Conservation (phyloP, 805 yeast genomes). For the Lachancea nothofagi region DNA sequence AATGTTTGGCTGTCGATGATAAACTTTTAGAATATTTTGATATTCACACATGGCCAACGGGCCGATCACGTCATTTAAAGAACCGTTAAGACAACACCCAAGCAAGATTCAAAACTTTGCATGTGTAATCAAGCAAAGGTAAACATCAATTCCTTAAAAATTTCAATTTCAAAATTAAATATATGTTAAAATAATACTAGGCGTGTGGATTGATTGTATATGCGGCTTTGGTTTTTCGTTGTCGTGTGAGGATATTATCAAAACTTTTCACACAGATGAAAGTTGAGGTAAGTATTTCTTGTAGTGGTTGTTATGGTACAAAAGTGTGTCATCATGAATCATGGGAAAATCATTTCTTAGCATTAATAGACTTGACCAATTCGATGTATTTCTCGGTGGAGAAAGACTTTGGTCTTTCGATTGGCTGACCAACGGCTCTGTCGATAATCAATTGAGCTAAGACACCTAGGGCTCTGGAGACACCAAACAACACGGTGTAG, state of each 20-base stretch:
- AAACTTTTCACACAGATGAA: not conserved
- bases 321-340: constrained; percentile 2
- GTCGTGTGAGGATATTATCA: not conserved
- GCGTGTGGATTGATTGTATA: no score
- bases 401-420: constrained; percentile 90
- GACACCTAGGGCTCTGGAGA: constrained; percentile 81
- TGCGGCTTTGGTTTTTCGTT: no score
- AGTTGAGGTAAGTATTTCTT: not conserved
- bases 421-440: constrained; percentile 75
- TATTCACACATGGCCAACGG: no score
- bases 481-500: constrained; percentile 85
- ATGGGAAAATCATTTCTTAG: constrained; percentile 12
- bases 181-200: no score
- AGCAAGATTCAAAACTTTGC: no score
- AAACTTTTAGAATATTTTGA: no score
- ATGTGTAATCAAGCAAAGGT: no score
- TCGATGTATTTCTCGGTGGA: constrained; percentile 88
- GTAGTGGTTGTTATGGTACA: constrained; percentile 1
- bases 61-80: no score
- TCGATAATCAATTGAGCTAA: constrained; percentile 80
- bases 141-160: no score
- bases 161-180: no score
- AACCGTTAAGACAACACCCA: no score
- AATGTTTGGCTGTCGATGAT: no score
- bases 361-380: constrained; percentile 50